phyloP scores from a whole-genome alignment of 2,329 filamentous ascomycete genomes.

The Calonectria naviculata region DNA sequence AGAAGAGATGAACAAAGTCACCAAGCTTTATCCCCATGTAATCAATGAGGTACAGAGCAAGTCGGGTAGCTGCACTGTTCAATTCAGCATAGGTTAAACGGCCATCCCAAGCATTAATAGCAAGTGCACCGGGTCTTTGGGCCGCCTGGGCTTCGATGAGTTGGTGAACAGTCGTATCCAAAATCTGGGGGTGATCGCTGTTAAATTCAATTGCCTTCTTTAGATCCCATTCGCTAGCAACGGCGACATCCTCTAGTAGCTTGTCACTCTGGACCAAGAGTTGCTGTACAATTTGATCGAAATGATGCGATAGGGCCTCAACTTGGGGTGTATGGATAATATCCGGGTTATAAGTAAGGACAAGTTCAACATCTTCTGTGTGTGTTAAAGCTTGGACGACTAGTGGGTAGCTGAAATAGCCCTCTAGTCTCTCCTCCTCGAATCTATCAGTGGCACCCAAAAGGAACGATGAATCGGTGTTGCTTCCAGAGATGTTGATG shows the following conservation, averaged over 20 bases:
- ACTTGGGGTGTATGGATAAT: neutral
- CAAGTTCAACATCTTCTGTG: neutral
- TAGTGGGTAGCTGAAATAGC: neutral
- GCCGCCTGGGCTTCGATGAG: conserved; percentile 22
- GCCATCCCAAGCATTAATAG: conserved; percentile 40
- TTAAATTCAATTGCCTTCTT: neutral
- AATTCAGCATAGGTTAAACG: conserved; percentile 33
- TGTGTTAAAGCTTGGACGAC: neutral
- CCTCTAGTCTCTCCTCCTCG: neutral
- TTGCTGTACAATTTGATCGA: neutral
- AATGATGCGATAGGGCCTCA: neutral
- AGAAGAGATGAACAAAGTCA: conserved; percentile 15
- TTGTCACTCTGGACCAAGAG: neutral
- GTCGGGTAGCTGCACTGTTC: neutral
- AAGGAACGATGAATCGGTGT: neutral
- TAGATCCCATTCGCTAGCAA: neutral
- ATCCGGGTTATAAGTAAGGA: neutral
- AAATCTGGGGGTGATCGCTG: neutral
- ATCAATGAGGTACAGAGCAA: conserved; percentile 13
- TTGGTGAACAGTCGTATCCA: conserved; percentile 27
- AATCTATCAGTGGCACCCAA: neutral
- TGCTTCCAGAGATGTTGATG: conserved; percentile 32
- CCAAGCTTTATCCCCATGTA: conserved; percentile 7
- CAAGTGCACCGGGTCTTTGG: conserved; percentile 14
- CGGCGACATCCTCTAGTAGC: neutral